Percentiles rank a stretch among this genome's conserved stretches.
Evolutionary conservation across 2,329 filamentous ascomycete genomes (phyloP).

Genomic region (Verticillium zaregamsianum): DNA sequence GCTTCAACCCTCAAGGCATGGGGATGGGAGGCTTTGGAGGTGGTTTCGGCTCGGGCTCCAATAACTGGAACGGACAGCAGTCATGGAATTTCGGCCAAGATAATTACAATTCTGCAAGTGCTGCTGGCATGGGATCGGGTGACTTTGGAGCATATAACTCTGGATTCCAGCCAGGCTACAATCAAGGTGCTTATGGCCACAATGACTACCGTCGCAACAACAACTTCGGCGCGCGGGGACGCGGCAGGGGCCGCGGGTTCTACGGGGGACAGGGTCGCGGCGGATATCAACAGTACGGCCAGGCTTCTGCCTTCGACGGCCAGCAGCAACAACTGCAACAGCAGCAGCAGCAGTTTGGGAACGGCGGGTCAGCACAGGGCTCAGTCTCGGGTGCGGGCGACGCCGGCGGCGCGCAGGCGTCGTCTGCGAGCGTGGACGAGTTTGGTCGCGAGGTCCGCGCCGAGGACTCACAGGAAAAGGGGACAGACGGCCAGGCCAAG

Average conservation of each 20-base stretch:
- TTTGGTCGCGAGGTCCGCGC: conserved; percentile 30
- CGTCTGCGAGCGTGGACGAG: conserved; percentile 32
- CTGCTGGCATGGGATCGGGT: conserved; percentile 74
- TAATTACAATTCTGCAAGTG: conserved; percentile 86
- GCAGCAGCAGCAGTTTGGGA: conserved; percentile 6
- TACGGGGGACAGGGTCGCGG: conserved; percentile 54
- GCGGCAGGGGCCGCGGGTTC: conserved; percentile 62
- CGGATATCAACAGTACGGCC: conserved; percentile 41
- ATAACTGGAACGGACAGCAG: conserved; percentile 77
- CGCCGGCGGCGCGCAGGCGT: conserved; percentile 12
- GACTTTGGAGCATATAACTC: conserved; percentile 76
- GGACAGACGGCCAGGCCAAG: conserved; percentile 10
- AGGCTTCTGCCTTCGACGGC: conserved; percentile 26
- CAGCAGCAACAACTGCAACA: conserved; percentile 17
- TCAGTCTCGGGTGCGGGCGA: conserved; percentile 9
- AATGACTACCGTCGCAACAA: conserved; percentile 73
- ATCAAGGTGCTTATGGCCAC: conserved; percentile 80
- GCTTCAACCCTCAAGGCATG: conserved; percentile 69
- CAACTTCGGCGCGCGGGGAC: conserved; percentile 44
- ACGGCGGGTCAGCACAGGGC: conserved; percentile 12
- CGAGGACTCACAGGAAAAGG: conserved; percentile 16
- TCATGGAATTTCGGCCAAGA: conserved; percentile 82
- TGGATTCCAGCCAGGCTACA: conserved; percentile 73
- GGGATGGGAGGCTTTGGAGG: conserved; percentile 75
- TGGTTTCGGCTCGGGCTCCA: conserved; percentile 57